Conservation (phyloP, 176 grass and related monocot genomes). For the Lolium rigidum region DNA sequence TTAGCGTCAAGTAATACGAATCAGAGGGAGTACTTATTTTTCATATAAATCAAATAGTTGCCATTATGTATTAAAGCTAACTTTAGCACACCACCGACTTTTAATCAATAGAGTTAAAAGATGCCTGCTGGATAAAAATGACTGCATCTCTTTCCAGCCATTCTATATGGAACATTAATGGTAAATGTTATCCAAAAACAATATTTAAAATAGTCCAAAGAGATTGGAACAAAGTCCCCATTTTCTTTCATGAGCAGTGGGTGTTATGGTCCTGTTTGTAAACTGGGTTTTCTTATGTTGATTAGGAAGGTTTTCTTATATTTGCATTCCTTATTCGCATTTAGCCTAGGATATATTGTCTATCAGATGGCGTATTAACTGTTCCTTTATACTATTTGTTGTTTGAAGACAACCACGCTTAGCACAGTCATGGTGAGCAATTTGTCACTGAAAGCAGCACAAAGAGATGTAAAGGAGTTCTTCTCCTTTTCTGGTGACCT, state of each 20-base stretch:
- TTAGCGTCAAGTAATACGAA: too few relatives aligned
- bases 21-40: conserved; percentile 34
- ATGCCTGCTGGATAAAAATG: neutral
- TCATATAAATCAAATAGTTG: neutral
- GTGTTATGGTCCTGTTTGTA: neutral
- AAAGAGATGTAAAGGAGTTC: conserved; percentile 82
- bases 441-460: conserved; percentile 75
- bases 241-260: neutral
- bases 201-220: neutral
- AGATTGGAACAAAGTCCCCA: neutral
- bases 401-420: conserved; percentile 58
- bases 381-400: conserved; percentile 20
- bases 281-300: neutral
- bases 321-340: neutral
- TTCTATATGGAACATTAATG: neutral
- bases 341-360: neutral
- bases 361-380: conserved; percentile 3
- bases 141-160: conserved; percentile 11
- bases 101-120: neutral
- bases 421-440: conserved; percentile 88
- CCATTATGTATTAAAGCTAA: neutral
- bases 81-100: neutral
- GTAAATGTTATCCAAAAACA: neutral
- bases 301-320: neutral
- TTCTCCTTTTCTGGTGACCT: conserved; percentile 94